Evolutionary conservation across 1,139 yeast species (phyloP), one percentile per base, ranked within the genome.

Genomic region (Geotrichum candidum): DNA sequence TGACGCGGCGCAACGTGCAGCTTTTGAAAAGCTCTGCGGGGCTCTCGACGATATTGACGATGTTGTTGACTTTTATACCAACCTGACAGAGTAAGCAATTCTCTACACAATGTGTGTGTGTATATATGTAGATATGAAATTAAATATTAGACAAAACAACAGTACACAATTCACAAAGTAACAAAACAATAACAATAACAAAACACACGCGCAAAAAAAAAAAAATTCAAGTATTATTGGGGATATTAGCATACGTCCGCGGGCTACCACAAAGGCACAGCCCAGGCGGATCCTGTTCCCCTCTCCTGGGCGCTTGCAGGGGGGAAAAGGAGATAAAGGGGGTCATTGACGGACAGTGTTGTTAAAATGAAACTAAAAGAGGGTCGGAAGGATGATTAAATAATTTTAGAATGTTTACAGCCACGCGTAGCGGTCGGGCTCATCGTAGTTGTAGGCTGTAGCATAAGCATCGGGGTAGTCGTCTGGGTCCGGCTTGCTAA

Each of bases 1-100:
- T 18, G 83, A 82, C 56, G 84, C 79, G 53, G 88, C 83, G 18
- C 76, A 78, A 27, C 77, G 75, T 59, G 80, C 79, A 64, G 80
- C 81, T 38, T 82, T 84, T 67, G 80, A 80, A 29, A 88, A 85
- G 70, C 83, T 91, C 48, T 74, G 87, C 55, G 78, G 75, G 33
- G 79, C 80, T 61, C 77, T 92, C 60, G 96, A 90, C 64, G 90
- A 85, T 51, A 76, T 90, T 25, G 90, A 88, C 57, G 97, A 92
- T 68, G 88, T 92, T 45, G 84, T 90, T 9, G 90, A 86, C 66
- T 84, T 88, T 65, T 89, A 88, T 75, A 78, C 82, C 67, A 94
- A 80, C 64, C 64, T 71, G 31, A 63, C 13, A 1, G 45, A 38
- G 45, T 38, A 38, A 38, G 18, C 10, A n/a, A 13, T 38, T 6